phyloP scores from a whole-genome alignment of 2,329 filamentous ascomycete species.

The Trichoderma sp. region DNA sequence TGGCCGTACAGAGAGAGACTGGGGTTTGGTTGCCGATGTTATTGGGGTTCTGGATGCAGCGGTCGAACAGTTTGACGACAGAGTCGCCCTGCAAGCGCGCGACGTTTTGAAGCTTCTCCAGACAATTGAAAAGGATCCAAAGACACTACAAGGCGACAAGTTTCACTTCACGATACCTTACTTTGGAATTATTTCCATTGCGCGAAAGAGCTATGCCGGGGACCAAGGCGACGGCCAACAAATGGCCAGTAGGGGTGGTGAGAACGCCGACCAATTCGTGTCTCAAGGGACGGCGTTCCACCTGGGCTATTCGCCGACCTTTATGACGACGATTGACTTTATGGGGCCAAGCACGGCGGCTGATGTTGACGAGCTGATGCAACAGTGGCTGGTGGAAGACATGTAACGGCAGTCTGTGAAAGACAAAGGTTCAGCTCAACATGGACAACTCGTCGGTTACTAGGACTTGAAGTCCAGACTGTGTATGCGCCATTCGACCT shows the following conservation, averaged over 20 bases:
- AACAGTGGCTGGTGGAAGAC: conserved; percentile 8
- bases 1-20: conserved; percentile 3
- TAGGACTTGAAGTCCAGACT: not conserved
- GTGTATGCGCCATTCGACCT: not conserved
- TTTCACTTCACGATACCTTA: conserved; percentile 15
- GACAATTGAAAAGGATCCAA: not conserved
- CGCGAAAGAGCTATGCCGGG: not conserved
- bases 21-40: not conserved
- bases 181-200: conserved; percentile 5
- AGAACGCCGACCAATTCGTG: no score
- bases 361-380: conserved; percentile 12
- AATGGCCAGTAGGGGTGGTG: not conserved
- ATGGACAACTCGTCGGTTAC: not conserved
- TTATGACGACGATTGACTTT: conserved; percentile 14
- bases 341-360: not conserved
- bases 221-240: not conserved
- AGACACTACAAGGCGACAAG: not conserved
- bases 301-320: not conserved
- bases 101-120: conserved; percentile 11
- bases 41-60: not conserved
- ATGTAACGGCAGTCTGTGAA: not conserved
- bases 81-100: conserved; percentile 7
- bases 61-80: not conserved
- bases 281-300: not conserved
- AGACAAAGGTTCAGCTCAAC: not conserved